Percentiles rank a stretch among this genome's conserved stretches.
Conservation (phyloP, 257 asterid species). For the Asclepias syriaca region DNA sequence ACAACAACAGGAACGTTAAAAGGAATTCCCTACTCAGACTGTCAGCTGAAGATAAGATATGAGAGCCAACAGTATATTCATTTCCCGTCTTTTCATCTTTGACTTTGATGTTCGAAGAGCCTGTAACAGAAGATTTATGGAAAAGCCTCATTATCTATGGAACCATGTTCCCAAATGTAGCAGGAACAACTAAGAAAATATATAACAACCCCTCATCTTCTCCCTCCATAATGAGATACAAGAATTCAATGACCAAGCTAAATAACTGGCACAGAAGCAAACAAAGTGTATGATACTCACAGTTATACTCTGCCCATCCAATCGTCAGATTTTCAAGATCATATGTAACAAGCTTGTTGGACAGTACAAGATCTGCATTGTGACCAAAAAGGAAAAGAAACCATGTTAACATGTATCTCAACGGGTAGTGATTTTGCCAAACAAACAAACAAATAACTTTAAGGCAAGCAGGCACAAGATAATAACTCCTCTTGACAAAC, state of each 20-base stretch:
- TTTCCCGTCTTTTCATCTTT: conserved; percentile 55
- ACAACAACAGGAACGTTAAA: conserved; percentile 36
- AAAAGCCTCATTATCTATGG: not conserved
- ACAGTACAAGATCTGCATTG: conserved; percentile 64
- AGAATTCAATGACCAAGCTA: not conserved
- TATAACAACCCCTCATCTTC: not conserved
- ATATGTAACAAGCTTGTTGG: conserved; percentile 77
- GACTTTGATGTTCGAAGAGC: conserved; percentile 74
- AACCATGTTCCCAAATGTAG: too few species aligned
- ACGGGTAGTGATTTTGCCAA: not conserved
- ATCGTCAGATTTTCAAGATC: conserved; percentile 73
- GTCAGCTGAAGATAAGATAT: conserved; percentile 49
- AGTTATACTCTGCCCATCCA: conserved; percentile 77
- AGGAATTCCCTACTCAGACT: conserved; percentile 21
- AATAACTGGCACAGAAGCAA: conserved; percentile 3
- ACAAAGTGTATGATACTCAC: conserved; percentile 42
- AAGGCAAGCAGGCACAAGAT: not conserved
- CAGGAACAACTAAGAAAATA: not conserved
- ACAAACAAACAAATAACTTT: not conserved
- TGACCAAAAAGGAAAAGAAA: not conserved
- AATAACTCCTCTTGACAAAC: not conserved
- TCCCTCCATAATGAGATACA: not conserved
- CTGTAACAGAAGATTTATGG: conserved; percentile 23
- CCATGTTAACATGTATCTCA: not conserved
- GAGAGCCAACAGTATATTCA: conserved; percentile 46